Base-by-base conservation (phyloP, 495 filamentous ascomycete species). In the Haplographium delicatum region DNA sequence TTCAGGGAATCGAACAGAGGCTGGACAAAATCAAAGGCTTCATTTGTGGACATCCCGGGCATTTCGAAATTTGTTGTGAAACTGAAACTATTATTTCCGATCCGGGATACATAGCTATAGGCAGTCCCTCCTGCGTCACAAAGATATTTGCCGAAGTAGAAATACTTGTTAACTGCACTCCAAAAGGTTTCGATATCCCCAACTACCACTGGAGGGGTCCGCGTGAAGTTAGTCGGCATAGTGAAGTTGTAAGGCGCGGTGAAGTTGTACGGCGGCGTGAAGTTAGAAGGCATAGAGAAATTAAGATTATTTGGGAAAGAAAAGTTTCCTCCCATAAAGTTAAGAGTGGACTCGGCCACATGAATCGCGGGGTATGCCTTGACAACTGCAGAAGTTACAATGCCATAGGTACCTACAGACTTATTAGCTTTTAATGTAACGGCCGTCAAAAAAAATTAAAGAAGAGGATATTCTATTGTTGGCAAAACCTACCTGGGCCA, bases 381-480 rank as follows among this genome's bases (percentile, higher is more conserved):
- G 20, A 62, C 54, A 0, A 72, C 77, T 59, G 72, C 61, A 4
- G 68, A 72, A 47, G 62, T 59, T 0, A 77, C 71, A 4, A 78
- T 67, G 5, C 69, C 77, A 40, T 72, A 80, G 22, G 70, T 77
- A 2, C 71, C 68, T 15, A 5, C 76, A n/a, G n/a, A n/a, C n/a
- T n/a, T n/a, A n/a, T n/a, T n/a, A n/a, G n/a, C n/a, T n/a, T n/a
- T n/a, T n/a, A n/a, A n/a, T n/a, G n/a, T n/a, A n/a, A n/a, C n/a
- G n/a, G n/a, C n/a, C n/a, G n/a, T n/a, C n/a, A n/a, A n/a, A n/a
- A n/a, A n/a, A n/a, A n/a, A n/a, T n/a, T n/a, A n/a, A n/a, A n/a
- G n/a, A n/a, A n/a, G n/a, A n/a, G n/a, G n/a, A n/a, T n/a, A n/a
- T n/a, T n/a, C n/a, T n/a, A n/a, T n/a, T n/a, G 76, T n/a, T 22